Percentiles rank a stretch among this genome's conserved stretches.
phyloP scores from a whole-genome alignment of 306 rosid genomes.

The Gastrolobium bilobum region DNA sequence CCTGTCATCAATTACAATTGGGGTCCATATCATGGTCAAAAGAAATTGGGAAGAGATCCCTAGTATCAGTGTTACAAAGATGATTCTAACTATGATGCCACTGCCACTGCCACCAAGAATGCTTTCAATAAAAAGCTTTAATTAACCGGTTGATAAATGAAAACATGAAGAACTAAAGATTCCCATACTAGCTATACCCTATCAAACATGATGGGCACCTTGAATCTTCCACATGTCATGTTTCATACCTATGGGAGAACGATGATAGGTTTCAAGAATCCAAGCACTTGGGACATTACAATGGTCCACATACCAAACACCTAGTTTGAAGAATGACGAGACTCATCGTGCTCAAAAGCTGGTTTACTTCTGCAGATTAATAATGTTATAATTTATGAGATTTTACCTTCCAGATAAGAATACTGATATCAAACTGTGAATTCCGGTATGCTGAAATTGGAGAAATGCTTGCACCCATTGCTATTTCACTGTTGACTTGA shows the following conservation, averaged over 20 bases:
- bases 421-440: conserved; percentile 90
- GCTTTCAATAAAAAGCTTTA: conserved; percentile 23
- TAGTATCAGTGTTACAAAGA: conserved; percentile 50
- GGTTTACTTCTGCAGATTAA: conserved; percentile 17
- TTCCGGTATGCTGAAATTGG: conserved; percentile 74
- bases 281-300: conserved; percentile 41
- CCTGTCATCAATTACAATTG: conserved; percentile 18
- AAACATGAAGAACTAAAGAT: conserved; percentile 39
- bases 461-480: conserved; percentile 98
- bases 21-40: conserved; percentile 47
- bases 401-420: conserved; percentile 98
- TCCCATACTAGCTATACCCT: neutral
- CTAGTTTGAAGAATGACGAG: conserved; percentile 20
- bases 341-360: conserved; percentile 18
- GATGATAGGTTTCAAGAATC: conserved; percentile 31
- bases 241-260: neutral
- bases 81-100: conserved; percentile 34
- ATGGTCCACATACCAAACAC: conserved; percentile 45
- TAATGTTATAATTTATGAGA: conserved; percentile 14
- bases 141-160: conserved; percentile 25
- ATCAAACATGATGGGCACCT: neutral
- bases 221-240: conserved; percentile 40
- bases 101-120: conserved; percentile 23
- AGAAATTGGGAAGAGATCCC: conserved; percentile 55
- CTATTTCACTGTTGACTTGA: conserved; percentile 86